Evolutionary conservation across 176 grass and related monocot species (phyloP).

Genomic region (Pontederia crassipes): DNA sequence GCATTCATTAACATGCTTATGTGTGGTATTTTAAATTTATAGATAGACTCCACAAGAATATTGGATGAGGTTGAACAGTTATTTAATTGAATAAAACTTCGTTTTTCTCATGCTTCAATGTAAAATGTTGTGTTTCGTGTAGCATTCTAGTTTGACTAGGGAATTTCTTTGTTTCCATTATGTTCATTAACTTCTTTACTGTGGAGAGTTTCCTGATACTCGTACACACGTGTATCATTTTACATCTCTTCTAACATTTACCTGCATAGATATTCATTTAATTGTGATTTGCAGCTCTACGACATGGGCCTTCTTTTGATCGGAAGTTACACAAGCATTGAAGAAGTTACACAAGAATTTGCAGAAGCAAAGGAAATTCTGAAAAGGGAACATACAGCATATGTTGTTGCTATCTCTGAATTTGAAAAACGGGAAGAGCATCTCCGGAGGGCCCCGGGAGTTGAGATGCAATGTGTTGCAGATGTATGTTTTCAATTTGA

Average conservation of each 20-base stretch:
- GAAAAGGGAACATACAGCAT: slow-evolving; percentile 70
- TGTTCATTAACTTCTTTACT: too few species aligned
- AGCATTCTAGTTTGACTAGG: too few species aligned
- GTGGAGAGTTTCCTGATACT: too few species aligned
- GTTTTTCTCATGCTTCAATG: too few species aligned
- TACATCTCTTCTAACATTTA: background rate
- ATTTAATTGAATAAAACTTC: too few species aligned
- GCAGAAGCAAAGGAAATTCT: slow-evolving; percentile 56
- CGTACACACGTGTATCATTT: background rate
- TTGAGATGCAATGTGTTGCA: slow-evolving; percentile 80
- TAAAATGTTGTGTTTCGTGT: too few species aligned
- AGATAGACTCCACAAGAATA: too few species aligned
- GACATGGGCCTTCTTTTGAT: slow-evolving; percentile 89
- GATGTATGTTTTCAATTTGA: slow-evolving; percentile 41
- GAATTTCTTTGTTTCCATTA: too few species aligned
- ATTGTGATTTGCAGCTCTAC: slow-evolving; percentile 43
- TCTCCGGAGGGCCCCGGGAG: slow-evolving; percentile 48
- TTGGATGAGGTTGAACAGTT: too few species aligned
- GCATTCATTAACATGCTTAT: too few species aligned
- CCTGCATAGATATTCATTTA: background rate
- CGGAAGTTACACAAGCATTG: slow-evolving; percentile 60
- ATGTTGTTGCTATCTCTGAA: slow-evolving; percentile 62
- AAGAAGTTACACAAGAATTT: slow-evolving; percentile 49
- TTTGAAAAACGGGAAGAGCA: slow-evolving; percentile 61
- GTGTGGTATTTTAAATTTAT: too few species aligned